Evolutionary conservation across 148 eudicot genomes (phyloP).

Genomic region (Talinum fruticosum): DNA sequence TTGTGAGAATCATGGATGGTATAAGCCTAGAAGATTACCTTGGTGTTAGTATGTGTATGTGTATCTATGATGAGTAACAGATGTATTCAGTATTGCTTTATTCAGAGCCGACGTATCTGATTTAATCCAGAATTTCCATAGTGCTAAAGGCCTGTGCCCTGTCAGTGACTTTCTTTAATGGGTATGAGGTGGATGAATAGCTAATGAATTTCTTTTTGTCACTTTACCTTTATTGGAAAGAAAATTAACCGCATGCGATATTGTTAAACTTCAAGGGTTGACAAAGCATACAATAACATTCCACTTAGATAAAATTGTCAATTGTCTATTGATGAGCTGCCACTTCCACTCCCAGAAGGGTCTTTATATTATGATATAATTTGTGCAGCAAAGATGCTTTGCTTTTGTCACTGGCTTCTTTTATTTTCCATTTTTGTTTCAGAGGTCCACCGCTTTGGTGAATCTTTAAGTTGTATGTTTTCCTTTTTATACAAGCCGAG

Average conservation of each 20-base stretch:
- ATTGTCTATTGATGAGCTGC: conserved; percentile 17
- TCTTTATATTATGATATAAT: not conserved
- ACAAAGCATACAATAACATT: conserved; percentile 24
- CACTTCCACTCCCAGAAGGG: conserved; percentile 29
- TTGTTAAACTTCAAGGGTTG: conserved; percentile 13
- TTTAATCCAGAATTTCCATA: not conserved
- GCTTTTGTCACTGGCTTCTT: not conserved
- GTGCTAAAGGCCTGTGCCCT: not conserved
- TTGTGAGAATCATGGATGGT: not conserved
- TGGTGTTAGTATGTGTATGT: not conserved
- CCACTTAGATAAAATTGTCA: conserved; percentile 24
- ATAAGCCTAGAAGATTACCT: not conserved
- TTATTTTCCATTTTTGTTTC: not conserved
- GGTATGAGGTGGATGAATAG: conserved; percentile 24
- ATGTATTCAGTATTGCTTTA: not conserved
- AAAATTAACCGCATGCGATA: conserved; percentile 18
- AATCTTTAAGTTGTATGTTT: not conserved
- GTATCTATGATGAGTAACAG: not conserved
- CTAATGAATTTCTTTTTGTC: conserved; percentile 20
- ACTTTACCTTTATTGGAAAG: conserved; percentile 32
- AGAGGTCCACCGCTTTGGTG: conserved; percentile 3
- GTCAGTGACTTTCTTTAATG: conserved; percentile 23
- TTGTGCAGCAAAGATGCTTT: conserved; percentile 22
- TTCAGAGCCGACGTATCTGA: not conserved
- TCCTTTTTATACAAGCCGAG: conserved; percentile 14